Percentiles rank a stretch among this genome's conserved stretches.
These are phyloP conservation scores for Malus fusca DNA, from an alignment of 306 rosid genomes.

Conservation along the genomic window DNA sequence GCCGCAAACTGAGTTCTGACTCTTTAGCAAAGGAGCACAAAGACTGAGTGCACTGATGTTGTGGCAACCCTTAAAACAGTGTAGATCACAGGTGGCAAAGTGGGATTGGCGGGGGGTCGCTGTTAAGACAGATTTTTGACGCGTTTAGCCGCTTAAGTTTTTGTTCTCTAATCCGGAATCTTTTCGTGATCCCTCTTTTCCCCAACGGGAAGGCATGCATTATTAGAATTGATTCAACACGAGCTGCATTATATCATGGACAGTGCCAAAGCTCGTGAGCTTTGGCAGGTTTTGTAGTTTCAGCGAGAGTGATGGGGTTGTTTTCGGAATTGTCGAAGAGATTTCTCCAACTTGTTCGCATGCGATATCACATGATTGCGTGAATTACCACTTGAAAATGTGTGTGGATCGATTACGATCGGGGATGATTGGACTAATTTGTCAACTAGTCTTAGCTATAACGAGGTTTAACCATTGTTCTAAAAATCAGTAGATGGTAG, in stretches of 20 bases:
- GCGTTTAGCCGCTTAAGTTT: conserved; percentile 44
- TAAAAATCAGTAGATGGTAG: too few relatives aligned
- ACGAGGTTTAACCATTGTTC: background rate
- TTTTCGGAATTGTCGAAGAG: background rate
- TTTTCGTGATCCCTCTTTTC: conserved; percentile 48
- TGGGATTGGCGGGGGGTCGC: conserved; percentile 3
- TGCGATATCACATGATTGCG: background rate
- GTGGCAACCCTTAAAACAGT: conserved; percentile 3
- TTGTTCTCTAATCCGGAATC: conserved; percentile 39
- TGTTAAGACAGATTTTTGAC: conserved; percentile 18
- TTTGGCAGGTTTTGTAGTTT: conserved; percentile 36
- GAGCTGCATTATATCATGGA: conserved; percentile 23
- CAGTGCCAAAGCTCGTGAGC: conserved; percentile 83
- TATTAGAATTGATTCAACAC: conserved; percentile 30
- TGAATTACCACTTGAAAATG: background rate
- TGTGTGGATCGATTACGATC: background rate
- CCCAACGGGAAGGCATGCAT: conserved; percentile 24
- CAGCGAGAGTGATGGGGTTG: background rate
- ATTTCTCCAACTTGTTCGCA: background rate
- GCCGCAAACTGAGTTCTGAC: conserved; percentile 18
- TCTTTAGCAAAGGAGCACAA: background rate
- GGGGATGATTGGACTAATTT: background rate
- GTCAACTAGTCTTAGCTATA: background rate
- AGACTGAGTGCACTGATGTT: background rate
- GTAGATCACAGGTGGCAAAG: conserved; percentile 8